A percentile compares a stretch with the other conserved stretches of the same genome.
phyloP scores from a whole-genome alignment of 2,329 filamentous ascomycete species.

The Xylariaceae sp. region DNA sequence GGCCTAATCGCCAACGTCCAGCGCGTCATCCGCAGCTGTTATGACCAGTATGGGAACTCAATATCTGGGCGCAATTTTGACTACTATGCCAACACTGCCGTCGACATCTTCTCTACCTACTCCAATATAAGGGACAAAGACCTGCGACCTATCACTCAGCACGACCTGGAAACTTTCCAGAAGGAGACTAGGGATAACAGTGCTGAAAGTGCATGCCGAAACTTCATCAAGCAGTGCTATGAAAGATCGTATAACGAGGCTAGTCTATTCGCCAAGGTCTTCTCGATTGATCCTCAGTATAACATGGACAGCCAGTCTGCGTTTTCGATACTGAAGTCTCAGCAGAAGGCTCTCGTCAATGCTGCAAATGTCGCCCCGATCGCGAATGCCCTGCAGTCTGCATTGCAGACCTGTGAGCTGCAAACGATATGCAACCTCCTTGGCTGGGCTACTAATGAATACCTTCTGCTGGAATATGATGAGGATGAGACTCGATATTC shows the following conservation, averaged over 20 bases:
- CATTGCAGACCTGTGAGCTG: slow-evolving; percentile 43
- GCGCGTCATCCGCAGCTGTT: slow-evolving; percentile 46
- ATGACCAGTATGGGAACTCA: slow-evolving; percentile 47
- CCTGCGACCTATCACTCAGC: slow-evolving; percentile 47
- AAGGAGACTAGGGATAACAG: slow-evolving; percentile 45
- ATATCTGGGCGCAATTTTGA: slow-evolving; percentile 40
- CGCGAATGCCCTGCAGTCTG: slow-evolving; percentile 44
- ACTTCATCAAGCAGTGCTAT: slow-evolving; percentile 56
- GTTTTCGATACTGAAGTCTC: slow-evolving; percentile 44
- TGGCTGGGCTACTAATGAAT: slow-evolving; percentile 56
- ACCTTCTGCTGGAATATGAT: slow-evolving; percentile 51
- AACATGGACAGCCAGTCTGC: slow-evolving; percentile 45
- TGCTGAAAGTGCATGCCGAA: slow-evolving; percentile 51
- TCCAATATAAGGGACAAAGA: slow-evolving; percentile 49
- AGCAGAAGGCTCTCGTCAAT: slow-evolving; percentile 48
- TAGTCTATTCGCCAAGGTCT: slow-evolving; percentile 50
- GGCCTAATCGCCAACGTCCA: slow-evolving; percentile 53
- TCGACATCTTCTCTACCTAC: slow-evolving; percentile 52
- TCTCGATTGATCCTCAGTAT: slow-evolving; percentile 51
- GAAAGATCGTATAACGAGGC: slow-evolving; percentile 54
- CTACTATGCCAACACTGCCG: slow-evolving; percentile 50
- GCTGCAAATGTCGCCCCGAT: slow-evolving; percentile 51
- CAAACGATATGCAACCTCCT: slow-evolving; percentile 50
- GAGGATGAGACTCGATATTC: slow-evolving; percentile 50
- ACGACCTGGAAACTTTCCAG: slow-evolving; percentile 50